Conservation (phyloP, 1,284 basidiomycete species). For the Athelia sp. region DNA sequence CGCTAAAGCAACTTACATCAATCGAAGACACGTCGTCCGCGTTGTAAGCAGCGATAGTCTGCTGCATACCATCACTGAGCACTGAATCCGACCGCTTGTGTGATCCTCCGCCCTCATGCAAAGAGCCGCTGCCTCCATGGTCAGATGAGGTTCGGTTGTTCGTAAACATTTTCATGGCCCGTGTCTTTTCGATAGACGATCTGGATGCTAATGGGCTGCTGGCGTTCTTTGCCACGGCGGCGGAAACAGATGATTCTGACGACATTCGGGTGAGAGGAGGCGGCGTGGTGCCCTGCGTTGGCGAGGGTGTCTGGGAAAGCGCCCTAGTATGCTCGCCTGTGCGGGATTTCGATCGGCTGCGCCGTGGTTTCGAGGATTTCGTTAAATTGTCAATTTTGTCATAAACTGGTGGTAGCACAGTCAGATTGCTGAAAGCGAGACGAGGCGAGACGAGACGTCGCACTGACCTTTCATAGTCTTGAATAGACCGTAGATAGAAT, state of each 20-base stretch:
- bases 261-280: constrained; percentile 32
- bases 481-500: constrained; percentile 77
- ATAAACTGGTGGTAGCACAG: constrained; percentile 47
- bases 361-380: constrained; percentile 48
- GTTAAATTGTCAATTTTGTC: constrained; percentile 71
- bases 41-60: constrained; percentile 22
- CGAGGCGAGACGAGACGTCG: constrained; percentile 5
- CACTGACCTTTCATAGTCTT: constrained; percentile 77
- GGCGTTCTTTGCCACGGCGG: constrained; percentile 16
- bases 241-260: constrained; percentile 29
- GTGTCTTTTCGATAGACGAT: constrained; percentile 56
- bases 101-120: constrained; percentile 24
- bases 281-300: background rate
- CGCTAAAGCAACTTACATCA: background rate
- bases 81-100: constrained; percentile 52
- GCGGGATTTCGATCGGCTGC: constrained; percentile 66
- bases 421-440: constrained; percentile 7
- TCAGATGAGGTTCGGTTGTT: constrained; percentile 28
- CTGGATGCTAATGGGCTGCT: constrained; percentile 30
- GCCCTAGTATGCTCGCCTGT: constrained; percentile 30
- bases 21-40: constrained; percentile 5
- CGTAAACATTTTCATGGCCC: constrained; percentile 52
- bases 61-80: constrained; percentile 42
- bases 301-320: constrained; percentile 15
- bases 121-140: constrained; percentile 7